Conservation (phyloP, 768 basidiomycete genomes). For the Boletales sp. region DNA sequence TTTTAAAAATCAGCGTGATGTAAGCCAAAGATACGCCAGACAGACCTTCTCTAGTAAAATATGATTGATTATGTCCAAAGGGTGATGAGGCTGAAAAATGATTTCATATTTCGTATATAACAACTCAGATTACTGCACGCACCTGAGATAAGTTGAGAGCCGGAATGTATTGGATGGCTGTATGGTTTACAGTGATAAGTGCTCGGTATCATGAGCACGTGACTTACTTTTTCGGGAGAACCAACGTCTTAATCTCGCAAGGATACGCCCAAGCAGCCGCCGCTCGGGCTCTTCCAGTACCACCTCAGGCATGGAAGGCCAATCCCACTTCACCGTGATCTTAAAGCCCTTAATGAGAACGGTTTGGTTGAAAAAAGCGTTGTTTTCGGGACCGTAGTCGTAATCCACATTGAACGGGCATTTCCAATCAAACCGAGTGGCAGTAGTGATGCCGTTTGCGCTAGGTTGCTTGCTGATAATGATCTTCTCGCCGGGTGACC, state of each 20-base stretch:
- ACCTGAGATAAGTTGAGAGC: not conserved
- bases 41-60: constrained; percentile 7
- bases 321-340: not conserved
- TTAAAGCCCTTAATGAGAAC: constrained; percentile 4
- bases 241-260: too few species aligned
- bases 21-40: not conserved
- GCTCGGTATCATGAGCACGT: too few species aligned
- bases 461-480: not conserved
- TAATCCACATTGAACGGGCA: too few species aligned
- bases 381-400: too few species aligned
- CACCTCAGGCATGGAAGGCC: not conserved
- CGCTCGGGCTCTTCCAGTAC: not conserved
- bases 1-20: not conserved
- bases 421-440: too few species aligned
- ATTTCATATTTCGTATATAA: not conserved
- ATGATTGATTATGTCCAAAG: constrained; percentile 6
- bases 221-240: too few species aligned
- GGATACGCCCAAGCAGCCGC: too few species aligned
- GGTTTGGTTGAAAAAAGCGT: too few species aligned
- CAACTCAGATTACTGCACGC: not conserved
- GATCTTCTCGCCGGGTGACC: not conserved
- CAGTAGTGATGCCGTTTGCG: too few species aligned
- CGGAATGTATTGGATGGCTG: not conserved
- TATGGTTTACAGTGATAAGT: too few species aligned
- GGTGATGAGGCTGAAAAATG: not conserved